Evolutionary conservation across 2,329 filamentous ascomycete species (phyloP).

Genomic region (Neodidymelliopsis sp.): DNA sequence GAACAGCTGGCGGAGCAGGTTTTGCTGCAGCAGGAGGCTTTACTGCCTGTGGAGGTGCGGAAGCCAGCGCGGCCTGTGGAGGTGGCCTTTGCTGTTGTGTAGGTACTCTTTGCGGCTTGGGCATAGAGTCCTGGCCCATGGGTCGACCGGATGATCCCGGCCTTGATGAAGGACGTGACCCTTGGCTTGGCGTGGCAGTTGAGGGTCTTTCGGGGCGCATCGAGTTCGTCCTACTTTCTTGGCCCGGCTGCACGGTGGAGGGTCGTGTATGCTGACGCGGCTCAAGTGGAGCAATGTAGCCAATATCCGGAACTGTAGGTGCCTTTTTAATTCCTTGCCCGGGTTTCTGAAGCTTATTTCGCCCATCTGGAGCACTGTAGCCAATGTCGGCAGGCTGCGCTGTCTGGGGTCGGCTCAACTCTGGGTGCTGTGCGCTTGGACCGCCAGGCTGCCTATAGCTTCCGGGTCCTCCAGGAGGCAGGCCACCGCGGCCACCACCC

Average conservation of each 20-base stretch:
- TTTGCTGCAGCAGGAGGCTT: conserved; percentile 35
- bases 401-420: conserved; percentile 49
- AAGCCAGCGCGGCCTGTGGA: conserved; percentile 21
- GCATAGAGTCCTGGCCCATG: conserved; percentile 33
- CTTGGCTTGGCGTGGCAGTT: conserved; percentile 29
- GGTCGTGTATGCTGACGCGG: conserved; percentile 45
- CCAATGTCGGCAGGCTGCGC: conserved; percentile 52
- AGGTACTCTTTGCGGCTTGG: conserved; percentile 33
- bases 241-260: conserved; percentile 44
- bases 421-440: conserved; percentile 47
- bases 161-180: conserved; percentile 28
- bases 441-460: conserved; percentile 50
- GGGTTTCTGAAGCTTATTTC: conserved; percentile 53
- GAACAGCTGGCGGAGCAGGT: conserved; percentile 36
- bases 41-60: conserved; percentile 22
- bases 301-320: conserved; percentile 46
- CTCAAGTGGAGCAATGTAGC: conserved; percentile 48
- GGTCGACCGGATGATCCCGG: conserved; percentile 43
- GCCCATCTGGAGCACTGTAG: conserved; percentile 54
- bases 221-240: conserved; percentile 41
- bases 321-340: conserved; percentile 39
- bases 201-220: conserved; percentile 35
- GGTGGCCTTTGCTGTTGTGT: conserved; percentile 31
- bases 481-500: conserved; percentile 35
- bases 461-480: conserved; percentile 43